Evolutionary conservation across 1,284 basidiomycete species (phyloP).

Genomic region (Sporisorium graminicola): DNA sequence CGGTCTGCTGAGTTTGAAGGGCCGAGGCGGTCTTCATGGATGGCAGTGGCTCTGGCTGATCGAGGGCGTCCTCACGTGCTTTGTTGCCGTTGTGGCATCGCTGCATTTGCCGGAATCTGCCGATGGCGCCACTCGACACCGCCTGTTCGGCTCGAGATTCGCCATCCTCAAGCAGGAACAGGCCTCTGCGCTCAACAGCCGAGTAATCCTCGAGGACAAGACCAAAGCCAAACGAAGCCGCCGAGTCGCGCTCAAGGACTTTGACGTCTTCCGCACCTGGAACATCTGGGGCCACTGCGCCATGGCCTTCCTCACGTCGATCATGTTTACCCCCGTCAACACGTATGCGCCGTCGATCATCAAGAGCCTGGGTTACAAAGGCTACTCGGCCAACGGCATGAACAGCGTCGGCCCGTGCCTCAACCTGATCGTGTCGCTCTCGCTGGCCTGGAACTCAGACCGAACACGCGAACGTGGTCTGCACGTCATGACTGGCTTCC

Average conservation of each 20-base stretch:
- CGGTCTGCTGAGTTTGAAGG: neutral
- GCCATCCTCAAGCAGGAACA: neutral
- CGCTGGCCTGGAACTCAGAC: neutral
- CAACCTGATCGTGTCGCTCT: neutral
- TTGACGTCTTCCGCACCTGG: slow-evolving; percentile 5
- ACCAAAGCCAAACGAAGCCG: neutral
- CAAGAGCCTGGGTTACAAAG: slow-evolving; percentile 7
- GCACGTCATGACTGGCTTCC: neutral
- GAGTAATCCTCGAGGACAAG: neutral
- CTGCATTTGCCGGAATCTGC: neutral
- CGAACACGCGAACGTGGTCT: neutral
- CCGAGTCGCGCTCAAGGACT: neutral
- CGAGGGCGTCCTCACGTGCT: slow-evolving; percentile 1
- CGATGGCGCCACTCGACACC: neutral
- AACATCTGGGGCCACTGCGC: slow-evolving; percentile 1
- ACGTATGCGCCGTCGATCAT: slow-evolving; percentile 2
- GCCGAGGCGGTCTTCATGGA: neutral
- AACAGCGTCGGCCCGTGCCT: slow-evolving; percentile 1
- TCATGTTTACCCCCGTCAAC: slow-evolving; percentile 5
- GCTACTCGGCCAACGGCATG: slow-evolving; percentile 1
- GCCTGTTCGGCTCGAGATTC: neutral
- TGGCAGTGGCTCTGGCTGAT: slow-evolving; percentile 7
- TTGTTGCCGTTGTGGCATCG: neutral
- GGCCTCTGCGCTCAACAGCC: neutral
- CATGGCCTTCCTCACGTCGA: neutral